Conservation (phyloP, 257 asterid species). For the Fraxinus cuspidata region DNA sequence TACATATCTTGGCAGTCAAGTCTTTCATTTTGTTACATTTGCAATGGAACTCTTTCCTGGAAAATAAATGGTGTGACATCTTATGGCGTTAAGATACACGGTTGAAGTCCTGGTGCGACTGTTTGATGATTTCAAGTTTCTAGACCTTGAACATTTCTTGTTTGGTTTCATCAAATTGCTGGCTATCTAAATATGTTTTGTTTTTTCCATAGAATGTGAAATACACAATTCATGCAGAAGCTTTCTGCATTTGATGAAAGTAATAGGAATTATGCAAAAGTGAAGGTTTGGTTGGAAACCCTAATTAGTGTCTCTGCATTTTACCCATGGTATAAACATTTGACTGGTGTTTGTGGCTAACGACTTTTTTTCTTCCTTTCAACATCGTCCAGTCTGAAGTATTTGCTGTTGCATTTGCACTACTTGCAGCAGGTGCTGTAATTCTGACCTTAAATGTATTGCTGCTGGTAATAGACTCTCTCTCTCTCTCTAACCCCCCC, state of each 20-base stretch:
- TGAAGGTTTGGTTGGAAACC: not conserved
- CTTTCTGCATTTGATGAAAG: slow-evolving; percentile 6
- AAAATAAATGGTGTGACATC: not conserved
- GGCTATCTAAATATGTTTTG: not conserved
- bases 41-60: slow-evolving; percentile 3
- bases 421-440: slow-evolving; percentile 90
- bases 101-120: not conserved
- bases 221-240: slow-evolving; percentile 14
- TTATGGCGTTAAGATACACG: not conserved
- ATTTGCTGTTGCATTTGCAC: slow-evolving; percentile 94
- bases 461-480: slow-evolving; percentile 66
- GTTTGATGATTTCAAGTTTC: not conserved
- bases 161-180: not conserved
- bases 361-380: slow-evolving; percentile 12
- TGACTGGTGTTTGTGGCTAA: slow-evolving; percentile 15
- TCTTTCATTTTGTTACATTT: slow-evolving; percentile 1
- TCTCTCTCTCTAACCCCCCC: too few relatives aligned
- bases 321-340: not conserved
- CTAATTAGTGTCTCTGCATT: not conserved
- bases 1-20: not conserved
- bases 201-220: slow-evolving; percentile 8
- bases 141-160: not conserved
- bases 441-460: slow-evolving; percentile 87
- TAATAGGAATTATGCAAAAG: slow-evolving; percentile 1
- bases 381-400: slow-evolving; percentile 80